Base-by-base conservation (phyloP, 176 grass and related monocot genomes). In the Phragmites australis region DNA sequence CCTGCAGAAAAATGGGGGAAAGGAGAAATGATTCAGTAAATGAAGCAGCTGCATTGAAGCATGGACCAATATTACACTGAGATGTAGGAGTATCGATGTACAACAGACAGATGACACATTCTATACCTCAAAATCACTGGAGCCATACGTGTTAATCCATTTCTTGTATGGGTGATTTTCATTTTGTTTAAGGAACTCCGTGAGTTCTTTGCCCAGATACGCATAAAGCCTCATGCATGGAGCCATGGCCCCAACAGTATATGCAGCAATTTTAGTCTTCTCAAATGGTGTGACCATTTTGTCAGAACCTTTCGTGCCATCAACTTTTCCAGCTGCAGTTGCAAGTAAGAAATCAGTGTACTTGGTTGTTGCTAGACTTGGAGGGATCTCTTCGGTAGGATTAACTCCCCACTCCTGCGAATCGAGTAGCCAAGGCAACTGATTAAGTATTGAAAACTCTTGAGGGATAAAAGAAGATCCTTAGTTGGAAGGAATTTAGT, bases 231-330 rank as follows among this genome's bases (percentile, higher is more conserved):
- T 94, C 92, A 91, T 93, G 90, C 88, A 94, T 78, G 96, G 92
- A 34, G 96, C 80, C 82, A 95, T 93, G 13, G 96, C 96, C 49
- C 96, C 92, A 74, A 98, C 90, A 66, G 90, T 91, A 61, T 98
- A 98, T 29, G 96, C 92, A 76, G 96, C 90, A 86, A 98, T 91
- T 88, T 94, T 98, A 62, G 92, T 98, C 84, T 93, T 98, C 87
- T 98, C 96, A 61, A 98, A 98, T 75, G 96, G 92, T 29, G 96
- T 98, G 48, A 85, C 96, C 81, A 98, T 98, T 89, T 87, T 93
- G 48, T 87, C 69, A 81, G 92, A 89, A 71, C 78, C 90, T 93
- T 98, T 95, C 41, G 86, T 84, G 56, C 85, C 90, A 78, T 98
- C 86, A 22, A 98, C 81, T 82, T 95, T 98, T 70, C 96, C 96